A percentile compares a stretch with the other conserved stretches of the same genome.
phyloP scores from a whole-genome alignment of 2,329 filamentous ascomycete species.

The Phialocephala sp. region DNA sequence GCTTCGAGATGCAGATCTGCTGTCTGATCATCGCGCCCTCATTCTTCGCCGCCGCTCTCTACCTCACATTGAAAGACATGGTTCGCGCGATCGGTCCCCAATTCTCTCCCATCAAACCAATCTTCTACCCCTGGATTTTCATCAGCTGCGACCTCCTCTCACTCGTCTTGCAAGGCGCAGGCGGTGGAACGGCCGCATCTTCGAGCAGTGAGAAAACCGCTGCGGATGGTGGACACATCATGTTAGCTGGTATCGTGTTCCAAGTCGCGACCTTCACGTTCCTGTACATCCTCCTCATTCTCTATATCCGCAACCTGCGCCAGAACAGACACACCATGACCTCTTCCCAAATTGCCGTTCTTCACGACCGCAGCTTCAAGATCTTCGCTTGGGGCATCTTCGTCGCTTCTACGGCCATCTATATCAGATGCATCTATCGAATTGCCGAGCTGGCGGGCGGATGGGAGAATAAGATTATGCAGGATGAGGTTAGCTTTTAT shows the following conservation, averaged over 20 bases:
- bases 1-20: slow-evolving; percentile 20
- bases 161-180: slow-evolving; percentile 10
- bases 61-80: slow-evolving; percentile 21
- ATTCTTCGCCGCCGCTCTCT: slow-evolving; percentile 15
- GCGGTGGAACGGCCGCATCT: slow-evolving; percentile 16
- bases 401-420: slow-evolving; percentile 16
- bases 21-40: slow-evolving; percentile 17
- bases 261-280: slow-evolving; percentile 14
- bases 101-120: slow-evolving; percentile 15
- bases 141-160: slow-evolving; percentile 14
- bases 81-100: slow-evolving; percentile 18
- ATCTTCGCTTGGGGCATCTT: slow-evolving; percentile 12
- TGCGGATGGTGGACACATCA: slow-evolving; percentile 7
- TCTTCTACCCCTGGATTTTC: slow-evolving; percentile 18
- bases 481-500: slow-evolving; percentile 63
- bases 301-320: not conserved
- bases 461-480: slow-evolving; percentile 70
- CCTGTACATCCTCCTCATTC: slow-evolving; percentile 4
- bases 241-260: slow-evolving; percentile 19
- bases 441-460: slow-evolving; percentile 66
- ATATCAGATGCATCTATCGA: slow-evolving; percentile 28
- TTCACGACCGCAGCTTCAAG: slow-evolving; percentile 9
- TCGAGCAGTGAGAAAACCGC: not conserved
- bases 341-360: not conserved
- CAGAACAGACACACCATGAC: slow-evolving; percentile 11